Conservation (phyloP, 192 early-diverging fungal genomes). For the Coemansia sp. region DNA sequence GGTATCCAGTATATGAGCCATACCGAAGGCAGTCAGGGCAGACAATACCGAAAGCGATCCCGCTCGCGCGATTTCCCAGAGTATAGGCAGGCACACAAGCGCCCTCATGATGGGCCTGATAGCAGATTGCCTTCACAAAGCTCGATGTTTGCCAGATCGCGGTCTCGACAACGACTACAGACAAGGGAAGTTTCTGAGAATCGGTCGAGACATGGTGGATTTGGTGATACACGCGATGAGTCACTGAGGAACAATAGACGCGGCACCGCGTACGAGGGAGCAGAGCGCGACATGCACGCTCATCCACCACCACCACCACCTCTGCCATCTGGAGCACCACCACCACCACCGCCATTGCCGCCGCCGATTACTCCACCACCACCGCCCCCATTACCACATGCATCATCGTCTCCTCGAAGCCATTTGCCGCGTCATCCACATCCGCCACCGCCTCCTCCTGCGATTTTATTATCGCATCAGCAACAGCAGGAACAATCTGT, state of each 20-base stretch:
- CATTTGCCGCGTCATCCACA: slow-evolving; percentile 1
- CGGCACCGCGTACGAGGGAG: not conserved
- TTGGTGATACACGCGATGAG: slow-evolving; percentile 8
- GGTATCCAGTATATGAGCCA: not conserved
- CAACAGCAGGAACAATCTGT: not conserved
- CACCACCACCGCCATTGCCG: slow-evolving; percentile 11
- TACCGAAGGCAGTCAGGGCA: not conserved
- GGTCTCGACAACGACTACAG: slow-evolving; percentile 3
- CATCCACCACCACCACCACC: slow-evolving; percentile 16
- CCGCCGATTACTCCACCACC: slow-evolving; percentile 11
- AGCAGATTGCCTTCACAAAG: not conserved
- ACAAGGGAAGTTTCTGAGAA: not conserved
- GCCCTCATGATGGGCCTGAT: not conserved
- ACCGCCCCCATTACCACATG: slow-evolving; percentile 2
- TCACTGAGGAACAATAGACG: slow-evolving; percentile 3
- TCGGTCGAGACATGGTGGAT: not conserved
- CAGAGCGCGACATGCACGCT: not conserved
- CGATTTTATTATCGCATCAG: not conserved
- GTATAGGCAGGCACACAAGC: not conserved
- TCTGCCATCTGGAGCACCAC: slow-evolving; percentile 22
- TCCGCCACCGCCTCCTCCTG: slow-evolving; percentile 15
- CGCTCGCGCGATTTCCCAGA: not conserved
- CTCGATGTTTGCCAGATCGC: not conserved
- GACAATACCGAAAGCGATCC: not conserved
- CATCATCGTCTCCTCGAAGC: not conserved